A percentile compares a stretch with the other conserved stretches of the same genome.
phyloP scores from a whole-genome alignment of 495 filamentous ascomycete species.

The Rhypophila decipiens region DNA sequence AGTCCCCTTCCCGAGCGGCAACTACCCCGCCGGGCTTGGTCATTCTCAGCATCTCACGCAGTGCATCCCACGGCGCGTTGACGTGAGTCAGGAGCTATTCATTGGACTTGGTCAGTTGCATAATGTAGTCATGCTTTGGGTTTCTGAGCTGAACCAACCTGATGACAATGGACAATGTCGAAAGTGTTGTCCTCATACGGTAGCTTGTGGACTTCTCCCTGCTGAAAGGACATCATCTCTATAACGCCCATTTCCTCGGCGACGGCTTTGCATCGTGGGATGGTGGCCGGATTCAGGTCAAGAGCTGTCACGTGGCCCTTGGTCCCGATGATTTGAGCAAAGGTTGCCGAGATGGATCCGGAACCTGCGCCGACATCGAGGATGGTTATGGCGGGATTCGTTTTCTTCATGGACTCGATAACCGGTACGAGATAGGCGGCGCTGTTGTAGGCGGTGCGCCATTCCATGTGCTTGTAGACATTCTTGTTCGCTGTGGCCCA shows the following conservation, averaged over 20 bases:
- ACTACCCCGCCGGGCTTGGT: conserved; percentile 36
- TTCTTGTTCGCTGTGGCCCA: not conserved
- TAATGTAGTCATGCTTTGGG: not conserved
- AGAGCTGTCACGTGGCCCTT: conserved; percentile 33
- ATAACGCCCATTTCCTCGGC: conserved; percentile 8
- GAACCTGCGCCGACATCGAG: conserved; percentile 36
- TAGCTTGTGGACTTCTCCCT: conserved; percentile 29
- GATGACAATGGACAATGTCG: conserved; percentile 35
- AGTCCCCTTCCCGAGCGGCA: conserved; percentile 35
- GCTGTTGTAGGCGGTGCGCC: conserved; percentile 31
- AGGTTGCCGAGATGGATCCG: conserved; percentile 31
- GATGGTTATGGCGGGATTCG: conserved; percentile 23
- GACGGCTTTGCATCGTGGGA: conserved; percentile 28
- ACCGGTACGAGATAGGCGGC: conserved; percentile 29
- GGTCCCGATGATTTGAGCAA: conserved; percentile 24
- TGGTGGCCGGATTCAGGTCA: conserved; percentile 33
- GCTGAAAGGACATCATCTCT: conserved; percentile 33
- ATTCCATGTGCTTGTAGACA: conserved; percentile 7
- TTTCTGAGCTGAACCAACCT: conserved; percentile 13
- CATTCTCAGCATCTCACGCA: conserved; percentile 39
- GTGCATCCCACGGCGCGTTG: conserved; percentile 25
- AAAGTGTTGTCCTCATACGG: conserved; percentile 36
- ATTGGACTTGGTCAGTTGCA: not conserved
- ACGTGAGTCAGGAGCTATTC: conserved; percentile 37
- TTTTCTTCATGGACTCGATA: conserved; percentile 17